phyloP scores from a whole-genome alignment of 345 rosid species.

The Hibiscus mutabilis region DNA sequence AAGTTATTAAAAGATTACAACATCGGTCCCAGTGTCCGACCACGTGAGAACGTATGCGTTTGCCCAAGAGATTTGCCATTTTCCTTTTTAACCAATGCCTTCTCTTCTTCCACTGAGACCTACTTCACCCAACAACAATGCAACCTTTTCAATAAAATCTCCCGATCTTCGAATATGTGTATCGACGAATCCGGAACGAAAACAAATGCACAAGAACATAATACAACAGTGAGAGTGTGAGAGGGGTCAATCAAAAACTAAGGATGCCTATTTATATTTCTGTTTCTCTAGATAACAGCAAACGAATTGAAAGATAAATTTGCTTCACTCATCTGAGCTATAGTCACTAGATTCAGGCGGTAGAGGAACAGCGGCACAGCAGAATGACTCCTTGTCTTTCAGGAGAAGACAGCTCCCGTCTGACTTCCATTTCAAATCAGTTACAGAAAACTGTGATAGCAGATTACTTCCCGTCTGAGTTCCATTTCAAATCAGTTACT shows the following conservation, averaged over 20 bases:
- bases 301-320: neutral
- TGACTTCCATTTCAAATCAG: constrained; percentile 83
- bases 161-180: too few species aligned
- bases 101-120: too few species aligned
- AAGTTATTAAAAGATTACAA: too few species aligned
- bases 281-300: neutral
- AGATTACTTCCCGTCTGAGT: constrained; percentile 98
- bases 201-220: neutral
- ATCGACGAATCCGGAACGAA: too few species aligned
- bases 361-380: constrained; percentile 73
- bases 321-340: constrained; percentile 72
- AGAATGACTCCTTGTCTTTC: constrained; percentile 83
- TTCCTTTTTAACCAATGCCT: too few species aligned
- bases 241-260: neutral
- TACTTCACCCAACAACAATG: too few species aligned
- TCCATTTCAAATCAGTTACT: too few species aligned
- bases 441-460: constrained; percentile 53
- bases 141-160: too few species aligned
- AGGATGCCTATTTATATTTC: constrained; percentile 9
- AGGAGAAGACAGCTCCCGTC: constrained; percentile 91
- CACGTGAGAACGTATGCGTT: too few species aligned
- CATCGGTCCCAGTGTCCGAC: too few species aligned
- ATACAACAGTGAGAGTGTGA: neutral
- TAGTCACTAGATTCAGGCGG: constrained; percentile 77
- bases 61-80: too few species aligned